phyloP scores from a whole-genome alignment of 192 early-diverging fungal species.

The Chytriomyces sp. region DNA sequence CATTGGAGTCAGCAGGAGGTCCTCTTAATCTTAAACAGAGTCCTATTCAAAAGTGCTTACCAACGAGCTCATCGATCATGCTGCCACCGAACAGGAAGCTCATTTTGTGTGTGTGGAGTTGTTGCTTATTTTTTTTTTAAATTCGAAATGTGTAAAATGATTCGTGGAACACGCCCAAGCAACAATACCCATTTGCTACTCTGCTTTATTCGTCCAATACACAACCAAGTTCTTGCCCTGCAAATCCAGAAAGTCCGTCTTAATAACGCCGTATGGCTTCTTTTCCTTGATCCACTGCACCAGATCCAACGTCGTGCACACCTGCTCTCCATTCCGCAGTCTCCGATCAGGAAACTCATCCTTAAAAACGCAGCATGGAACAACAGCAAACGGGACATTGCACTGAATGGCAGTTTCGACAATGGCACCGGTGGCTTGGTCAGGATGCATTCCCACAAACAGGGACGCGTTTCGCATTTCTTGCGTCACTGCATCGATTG shows the following conservation, averaged over 20 bases:
- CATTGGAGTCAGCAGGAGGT: not conserved
- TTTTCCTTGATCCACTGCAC: slow-evolving; percentile 34
- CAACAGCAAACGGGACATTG: slow-evolving; percentile 60
- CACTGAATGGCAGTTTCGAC: slow-evolving; percentile 53
- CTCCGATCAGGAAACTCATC: slow-evolving; percentile 55
- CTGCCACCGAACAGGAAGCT: slow-evolving; percentile 45
- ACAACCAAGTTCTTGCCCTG: slow-evolving; percentile 9
- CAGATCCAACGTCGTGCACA: slow-evolving; percentile 21
- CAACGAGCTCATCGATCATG: slow-evolving; percentile 51
- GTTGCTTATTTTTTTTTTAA: not conserved
- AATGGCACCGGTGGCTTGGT: slow-evolving; percentile 67
- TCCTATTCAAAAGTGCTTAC: slow-evolving; percentile 19
- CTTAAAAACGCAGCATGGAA: slow-evolving; percentile 66
- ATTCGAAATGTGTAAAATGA: too few relatives aligned
- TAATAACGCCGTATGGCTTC: not conserved
- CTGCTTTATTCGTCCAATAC: too few relatives aligned
- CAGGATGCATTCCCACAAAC: slow-evolving; percentile 62
- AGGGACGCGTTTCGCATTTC: slow-evolving; percentile 45
- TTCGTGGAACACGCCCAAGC: too few relatives aligned
- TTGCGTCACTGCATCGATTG: slow-evolving; percentile 24
- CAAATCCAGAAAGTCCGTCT: slow-evolving; percentile 18
- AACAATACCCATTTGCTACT: too few relatives aligned
- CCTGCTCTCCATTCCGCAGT: slow-evolving; percentile 30
- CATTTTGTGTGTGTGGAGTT: slow-evolving; percentile 10
- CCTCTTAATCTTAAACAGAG: too few relatives aligned